Base-by-base conservation (phyloP, 2,329 filamentous ascomycete species). In the Triangularia setosa region DNA sequence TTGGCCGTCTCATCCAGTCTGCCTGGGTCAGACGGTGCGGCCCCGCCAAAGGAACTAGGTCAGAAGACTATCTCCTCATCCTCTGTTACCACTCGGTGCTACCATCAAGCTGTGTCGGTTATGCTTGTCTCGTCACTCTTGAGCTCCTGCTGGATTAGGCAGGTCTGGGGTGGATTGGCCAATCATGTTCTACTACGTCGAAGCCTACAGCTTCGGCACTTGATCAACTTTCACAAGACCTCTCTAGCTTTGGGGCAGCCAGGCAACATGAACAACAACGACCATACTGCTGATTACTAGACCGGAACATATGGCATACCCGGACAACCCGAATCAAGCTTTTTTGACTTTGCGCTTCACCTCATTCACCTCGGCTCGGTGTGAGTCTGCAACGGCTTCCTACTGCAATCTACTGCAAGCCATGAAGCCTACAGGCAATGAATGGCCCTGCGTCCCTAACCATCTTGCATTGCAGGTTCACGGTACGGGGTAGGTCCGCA, bases 71-170 rank as follows among this genome's bases (percentile, higher is more conserved):
- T 18, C 40, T 23, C 8, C 7, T 48, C 18, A 21, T 48, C 9
- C 5, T 24, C 44, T 21, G 9, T 21, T 24, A 53, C 48, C 9
- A 53, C 48, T 53, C 24, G 12, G 23, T 24, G 52, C 21, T 55
- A 55, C 52, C 52, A 27, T 55, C 52, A 3, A 27, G 7, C 25
- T 54, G 21, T 14, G n/a, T 24, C 48, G 14, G 40, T 48, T 48
- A 5, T 4, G 40, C 14, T 52, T 52, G 21, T 18, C n/a, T n/a
- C n/a, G n/a, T 30, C 3, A 30, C 27, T 30, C 27, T 30, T 30
- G 27, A 30, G 52, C 24, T 58, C 64, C 65, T 69, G 30, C 71
- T 65, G 33, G 23, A 69, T 71, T 70, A 67, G 71, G 71, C 67
- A 72, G 70, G 71, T 72, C 65, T 62, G 60, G 58, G 57, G 48